phyloP scores from a whole-genome alignment of 139 green algal species.

The Picochlorum sp. region DNA sequence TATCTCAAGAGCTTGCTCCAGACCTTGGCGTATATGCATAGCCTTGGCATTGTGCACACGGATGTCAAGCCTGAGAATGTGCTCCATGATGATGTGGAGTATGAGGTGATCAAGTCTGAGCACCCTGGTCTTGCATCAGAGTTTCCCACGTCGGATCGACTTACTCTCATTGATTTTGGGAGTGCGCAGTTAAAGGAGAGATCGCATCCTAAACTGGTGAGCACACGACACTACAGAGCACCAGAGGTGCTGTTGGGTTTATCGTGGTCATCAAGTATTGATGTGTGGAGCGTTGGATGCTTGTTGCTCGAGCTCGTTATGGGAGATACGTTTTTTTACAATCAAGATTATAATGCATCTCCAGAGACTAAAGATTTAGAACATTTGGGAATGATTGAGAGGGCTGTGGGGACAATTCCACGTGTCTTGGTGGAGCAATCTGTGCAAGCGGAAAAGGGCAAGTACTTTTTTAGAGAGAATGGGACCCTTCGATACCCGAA shows the following conservation, averaged over 20 bases:
- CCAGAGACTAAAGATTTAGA: slow-evolving; percentile 66
- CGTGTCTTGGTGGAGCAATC: slow-evolving; percentile 17
- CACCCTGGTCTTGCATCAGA: slow-evolving; percentile 10
- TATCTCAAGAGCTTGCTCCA: slow-evolving; percentile 76
- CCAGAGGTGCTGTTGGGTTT: slow-evolving; percentile 93
- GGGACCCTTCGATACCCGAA: no score
- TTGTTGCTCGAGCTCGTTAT: slow-evolving; percentile 94
- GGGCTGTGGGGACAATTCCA: slow-evolving; percentile 70
- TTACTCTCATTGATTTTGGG: slow-evolving; percentile 96
- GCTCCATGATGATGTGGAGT: slow-evolving; percentile 43
- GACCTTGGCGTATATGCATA: slow-evolving; percentile 81
- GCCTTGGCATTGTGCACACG: slow-evolving; percentile 86
- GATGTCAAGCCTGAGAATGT: slow-evolving; percentile 99
- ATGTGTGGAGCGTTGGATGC: slow-evolving; percentile 94
- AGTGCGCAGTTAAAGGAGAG: slow-evolving; percentile 88
- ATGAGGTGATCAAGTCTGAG: slow-evolving; percentile 18
- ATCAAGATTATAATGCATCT: slow-evolving; percentile 59
- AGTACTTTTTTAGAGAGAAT: no score
- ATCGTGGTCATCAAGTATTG: slow-evolving; percentile 85
- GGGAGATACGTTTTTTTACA: slow-evolving; percentile 88
- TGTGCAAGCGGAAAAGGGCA: not conserved
- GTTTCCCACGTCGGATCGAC: slow-evolving; percentile 49
- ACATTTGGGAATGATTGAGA: slow-evolving; percentile 98
- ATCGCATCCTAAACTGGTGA: slow-evolving; percentile 75
- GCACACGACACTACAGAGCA: slow-evolving; percentile 92